These are phyloP conservation scores for Endocalyx cinctus DNA, from an alignment of 2,329 filamentous ascomycete genomes.

Conservation along the genomic window DNA sequence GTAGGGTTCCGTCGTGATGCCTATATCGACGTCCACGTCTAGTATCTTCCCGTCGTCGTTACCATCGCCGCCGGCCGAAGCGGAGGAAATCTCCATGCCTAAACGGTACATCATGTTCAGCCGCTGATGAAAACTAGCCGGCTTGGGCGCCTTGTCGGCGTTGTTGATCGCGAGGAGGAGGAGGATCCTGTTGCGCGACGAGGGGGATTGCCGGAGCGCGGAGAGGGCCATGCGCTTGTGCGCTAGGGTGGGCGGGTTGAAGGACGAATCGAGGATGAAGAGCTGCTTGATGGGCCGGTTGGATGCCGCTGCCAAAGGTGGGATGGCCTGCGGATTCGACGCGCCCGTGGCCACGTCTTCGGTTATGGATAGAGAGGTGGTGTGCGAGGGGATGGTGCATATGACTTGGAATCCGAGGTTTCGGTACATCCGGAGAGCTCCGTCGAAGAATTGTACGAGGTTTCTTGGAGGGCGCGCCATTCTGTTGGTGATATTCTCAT, in stretches of 20 bases:
- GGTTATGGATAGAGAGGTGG: constrained; percentile 4
- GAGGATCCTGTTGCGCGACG: constrained; percentile 38
- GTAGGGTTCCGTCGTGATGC: constrained; percentile 65
- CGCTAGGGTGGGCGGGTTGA: constrained; percentile 62
- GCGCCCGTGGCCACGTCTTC: background rate
- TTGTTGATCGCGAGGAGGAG: constrained; percentile 60
- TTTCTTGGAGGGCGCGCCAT: constrained; percentile 19
- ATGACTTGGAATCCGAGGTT: constrained; percentile 40
- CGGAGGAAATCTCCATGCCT: constrained; percentile 46
- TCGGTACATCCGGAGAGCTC: constrained; percentile 41
- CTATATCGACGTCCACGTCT: constrained; percentile 53
- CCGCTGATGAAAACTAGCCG: constrained; percentile 63
- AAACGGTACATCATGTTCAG: constrained; percentile 69
- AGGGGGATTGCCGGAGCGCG: constrained; percentile 25
- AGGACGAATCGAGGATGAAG: constrained; percentile 62
- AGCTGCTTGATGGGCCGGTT: constrained; percentile 31
- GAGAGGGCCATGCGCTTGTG: constrained; percentile 54
- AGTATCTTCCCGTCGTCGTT: background rate
- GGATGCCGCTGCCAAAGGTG: too few species aligned
- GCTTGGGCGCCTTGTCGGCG: constrained; percentile 62
- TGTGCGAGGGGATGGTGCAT: constrained; percentile 30
- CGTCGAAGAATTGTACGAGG: constrained; percentile 37
- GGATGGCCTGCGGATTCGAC: too few species aligned
- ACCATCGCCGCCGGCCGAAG: background rate
- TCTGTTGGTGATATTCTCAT: constrained; percentile 2